phyloP scores from a whole-genome alignment of 331 rosid species.

The Malus hybrid region DNA sequence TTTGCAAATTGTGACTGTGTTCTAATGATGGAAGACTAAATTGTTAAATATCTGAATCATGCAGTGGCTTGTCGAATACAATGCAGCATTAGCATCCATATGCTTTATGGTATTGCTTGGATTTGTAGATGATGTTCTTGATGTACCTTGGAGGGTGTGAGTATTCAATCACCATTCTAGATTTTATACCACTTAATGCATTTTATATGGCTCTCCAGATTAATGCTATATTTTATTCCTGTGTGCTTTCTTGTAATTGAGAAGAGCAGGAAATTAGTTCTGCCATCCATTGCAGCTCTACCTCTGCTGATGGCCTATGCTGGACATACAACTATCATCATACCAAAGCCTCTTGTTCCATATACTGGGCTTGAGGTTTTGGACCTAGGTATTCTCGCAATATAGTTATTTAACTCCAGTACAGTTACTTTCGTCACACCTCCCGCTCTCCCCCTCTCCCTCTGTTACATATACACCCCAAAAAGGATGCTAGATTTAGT shows the following conservation, averaged over 20 bases:
- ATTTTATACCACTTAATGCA: not conserved
- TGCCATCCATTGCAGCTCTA: constrained; percentile 92
- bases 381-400: constrained; percentile 55
- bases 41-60: constrained; percentile 8
- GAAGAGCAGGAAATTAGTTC: constrained; percentile 73
- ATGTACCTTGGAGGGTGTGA: constrained; percentile 98
- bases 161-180: constrained; percentile 22
- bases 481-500: too few relatives aligned
- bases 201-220: constrained; percentile 13
- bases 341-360: constrained; percentile 86
- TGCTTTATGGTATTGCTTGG: constrained; percentile 96
- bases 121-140: constrained; percentile 94
- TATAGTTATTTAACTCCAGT: too few relatives aligned
- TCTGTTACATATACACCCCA: too few relatives aligned
- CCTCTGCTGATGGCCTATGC: constrained; percentile 98
- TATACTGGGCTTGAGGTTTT: constrained; percentile 58
- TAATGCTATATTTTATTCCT: constrained; percentile 13
- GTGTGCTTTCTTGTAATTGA: constrained; percentile 20
- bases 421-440: too few relatives aligned
- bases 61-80: constrained; percentile 99
- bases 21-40: not conserved
- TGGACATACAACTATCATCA: constrained; percentile 90
- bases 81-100: constrained; percentile 85
- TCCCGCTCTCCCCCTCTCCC: not conserved
- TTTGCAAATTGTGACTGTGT: not conserved